These are phyloP conservation scores for Ceratobasidium sp. DNA, from an alignment of 1,284 basidiomycete species.

Conservation along the genomic window DNA sequence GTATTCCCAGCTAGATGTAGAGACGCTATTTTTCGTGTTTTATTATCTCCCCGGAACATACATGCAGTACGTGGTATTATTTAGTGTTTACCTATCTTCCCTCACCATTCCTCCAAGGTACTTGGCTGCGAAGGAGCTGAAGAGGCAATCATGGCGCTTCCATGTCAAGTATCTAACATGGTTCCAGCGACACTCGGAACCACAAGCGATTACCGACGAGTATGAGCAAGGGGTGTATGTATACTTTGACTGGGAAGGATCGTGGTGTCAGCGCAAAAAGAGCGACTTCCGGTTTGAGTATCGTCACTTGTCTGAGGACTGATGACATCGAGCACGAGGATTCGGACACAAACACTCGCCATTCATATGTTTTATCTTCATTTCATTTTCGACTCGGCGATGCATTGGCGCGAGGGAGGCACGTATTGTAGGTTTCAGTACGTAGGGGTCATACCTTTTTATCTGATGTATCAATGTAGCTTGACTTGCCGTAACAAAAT, in stretches of 20 bases:
- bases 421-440: constrained; percentile 43
- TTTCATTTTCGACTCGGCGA: constrained; percentile 32
- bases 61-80: constrained; percentile 74
- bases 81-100: background rate
- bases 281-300: constrained; percentile 97
- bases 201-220: constrained; percentile 99
- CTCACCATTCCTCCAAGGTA: constrained; percentile 61
- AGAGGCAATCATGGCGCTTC: constrained; percentile 98
- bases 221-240: constrained; percentile 99
- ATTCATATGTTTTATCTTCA: constrained; percentile 34
- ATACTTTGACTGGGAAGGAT: constrained; percentile 97
- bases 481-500: constrained; percentile 28
- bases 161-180: constrained; percentile 99
- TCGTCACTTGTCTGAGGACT: constrained; percentile 88
- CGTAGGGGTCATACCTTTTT: constrained; percentile 40
- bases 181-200: constrained; percentile 99
- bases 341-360: constrained; percentile 11
- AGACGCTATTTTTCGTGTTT: constrained; percentile 99
- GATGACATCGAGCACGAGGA: background rate
- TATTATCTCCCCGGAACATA: constrained; percentile 98
- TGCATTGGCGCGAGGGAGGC: constrained; percentile 39
- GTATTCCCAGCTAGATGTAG: constrained; percentile 93
- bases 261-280: constrained; percentile 98
- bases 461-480: constrained; percentile 38
- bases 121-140: constrained; percentile 95